Base-by-base conservation (phyloP, 495 filamentous ascomycete species). In the Mytilinidion resinicola region DNA sequence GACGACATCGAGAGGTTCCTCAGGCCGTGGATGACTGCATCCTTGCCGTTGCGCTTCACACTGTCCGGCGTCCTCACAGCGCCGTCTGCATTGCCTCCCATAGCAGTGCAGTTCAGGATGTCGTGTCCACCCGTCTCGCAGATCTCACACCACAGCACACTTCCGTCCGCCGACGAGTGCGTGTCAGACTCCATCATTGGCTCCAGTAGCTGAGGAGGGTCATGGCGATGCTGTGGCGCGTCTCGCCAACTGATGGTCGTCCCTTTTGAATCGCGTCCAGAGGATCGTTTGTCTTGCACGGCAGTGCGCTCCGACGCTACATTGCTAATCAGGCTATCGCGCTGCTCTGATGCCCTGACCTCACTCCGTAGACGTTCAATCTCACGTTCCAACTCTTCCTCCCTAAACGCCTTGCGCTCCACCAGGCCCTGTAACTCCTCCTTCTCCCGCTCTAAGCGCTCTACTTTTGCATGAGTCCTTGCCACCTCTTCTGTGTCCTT, bases 91-190 rank as follows among this genome's bases (percentile, higher is more conserved):
- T 12, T 25, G 9, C 57, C 53, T 17, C 58, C 60, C 59, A 59
- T 66, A 9, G 59, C 61, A 12, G 89, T 89, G 75, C 92, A 97
- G 17, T 85, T 93, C 37, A 97, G 73, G 59, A 97, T 95, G 62
- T 97, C 92, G 64, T 97, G 92, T 14, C 92, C 92, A n/a, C 80
- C 78, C 1, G 86, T 88, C 72, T 97, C 92, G 71, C 92, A 96
- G 50, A 97, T 91, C 73, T 97, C 92, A 74, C 92, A 97, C 89
- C 91, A 96, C 57, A 91, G 78, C 20, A 77, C 78, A 55, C 84
- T 85, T 60, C 76, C 80, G 67, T 87, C 90, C 43, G 86, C 87
- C 19, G 87, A 88, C 50, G 85, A 84, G 62, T 85, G 83, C 20
- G 78, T 74, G 64, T 91, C 89, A 55, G 84, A 86, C 69, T 91